Evolutionary conservation across 495 filamentous ascomycete species (phyloP).

Genomic region (Halenospora varia): DNA sequence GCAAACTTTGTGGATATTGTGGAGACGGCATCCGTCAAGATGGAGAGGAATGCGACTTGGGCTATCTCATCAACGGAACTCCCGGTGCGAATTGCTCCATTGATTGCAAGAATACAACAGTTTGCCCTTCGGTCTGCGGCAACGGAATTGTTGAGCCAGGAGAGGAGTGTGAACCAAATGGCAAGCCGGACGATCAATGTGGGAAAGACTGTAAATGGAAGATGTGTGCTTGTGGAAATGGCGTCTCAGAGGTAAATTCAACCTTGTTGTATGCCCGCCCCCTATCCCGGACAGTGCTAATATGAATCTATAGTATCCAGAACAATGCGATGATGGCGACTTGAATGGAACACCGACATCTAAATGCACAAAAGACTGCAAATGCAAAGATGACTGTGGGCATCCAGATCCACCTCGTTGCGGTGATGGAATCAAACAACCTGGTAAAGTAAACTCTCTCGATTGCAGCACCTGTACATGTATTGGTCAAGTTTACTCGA

Average conservation of each 20-base stretch:
- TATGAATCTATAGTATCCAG: background rate
- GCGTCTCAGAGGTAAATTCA: background rate
- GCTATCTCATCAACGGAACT: background rate
- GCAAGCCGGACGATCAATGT: background rate
- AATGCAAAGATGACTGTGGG: background rate
- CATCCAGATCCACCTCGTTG: background rate
- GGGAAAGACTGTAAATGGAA: background rate
- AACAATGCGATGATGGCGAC: background rate
- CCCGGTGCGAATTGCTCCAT: background rate
- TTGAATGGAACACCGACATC: background rate
- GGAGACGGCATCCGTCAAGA: background rate
- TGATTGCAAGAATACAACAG: background rate
- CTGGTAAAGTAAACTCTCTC: background rate
- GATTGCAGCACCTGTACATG: background rate
- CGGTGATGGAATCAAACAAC: background rate
- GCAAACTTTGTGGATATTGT: background rate
- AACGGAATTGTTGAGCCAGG: background rate
- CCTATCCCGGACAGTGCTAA: background rate
- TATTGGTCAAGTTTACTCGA: too few species aligned
- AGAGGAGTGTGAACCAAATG: background rate
- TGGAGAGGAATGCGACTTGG: background rate
- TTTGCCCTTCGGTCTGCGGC: background rate
- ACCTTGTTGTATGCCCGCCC: background rate
- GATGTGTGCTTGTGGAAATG: background rate
- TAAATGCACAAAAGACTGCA: background rate